Conservation (phyloP, 805 yeast species). For the Clavispora fructus region DNA sequence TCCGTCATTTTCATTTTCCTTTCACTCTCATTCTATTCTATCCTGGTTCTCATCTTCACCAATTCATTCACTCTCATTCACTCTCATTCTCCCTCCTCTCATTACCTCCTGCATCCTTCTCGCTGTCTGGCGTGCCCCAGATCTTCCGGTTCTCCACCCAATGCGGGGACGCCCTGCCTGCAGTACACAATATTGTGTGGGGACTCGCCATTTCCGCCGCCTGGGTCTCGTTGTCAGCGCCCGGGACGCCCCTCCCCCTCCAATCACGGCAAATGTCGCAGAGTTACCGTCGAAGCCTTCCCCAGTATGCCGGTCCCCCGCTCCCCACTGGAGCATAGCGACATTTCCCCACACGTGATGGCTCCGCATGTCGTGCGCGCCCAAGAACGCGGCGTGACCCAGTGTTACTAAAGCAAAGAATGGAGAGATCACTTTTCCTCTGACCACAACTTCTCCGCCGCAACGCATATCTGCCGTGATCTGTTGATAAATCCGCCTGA, state of each 20-base stretch:
- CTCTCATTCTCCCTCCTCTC: no score
- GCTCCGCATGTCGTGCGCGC: slow-evolving; percentile 9
- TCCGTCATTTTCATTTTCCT: no score
- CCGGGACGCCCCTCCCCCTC: no score
- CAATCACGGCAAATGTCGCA: no score
- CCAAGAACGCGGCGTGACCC: slow-evolving; percentile 15
- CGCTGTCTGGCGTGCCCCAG: neutral
- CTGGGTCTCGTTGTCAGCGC: no score
- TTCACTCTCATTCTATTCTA: no score
- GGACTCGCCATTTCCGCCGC: neutral
- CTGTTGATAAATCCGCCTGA: slow-evolving; percentile 5
- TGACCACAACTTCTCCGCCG: neutral
- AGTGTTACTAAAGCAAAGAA: neutral
- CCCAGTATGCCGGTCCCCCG: no score
- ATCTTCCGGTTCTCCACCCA: neutral
- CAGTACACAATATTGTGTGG: neutral
- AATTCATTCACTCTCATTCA: no score
- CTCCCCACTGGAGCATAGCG: neutral
- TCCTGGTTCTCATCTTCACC: no score
- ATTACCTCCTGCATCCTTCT: neutral
- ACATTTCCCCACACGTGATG: slow-evolving; percentile 1
- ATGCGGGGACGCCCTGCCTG: neutral
- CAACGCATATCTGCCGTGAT: neutral
- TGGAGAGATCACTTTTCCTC: neutral
- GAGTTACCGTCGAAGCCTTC: no score